Percentiles rank a stretch among this genome's conserved stretches.
Evolutionary conservation across 225 moss, liverwort and hornwort species (phyloP).

Genomic region (Ulota crispa): DNA sequence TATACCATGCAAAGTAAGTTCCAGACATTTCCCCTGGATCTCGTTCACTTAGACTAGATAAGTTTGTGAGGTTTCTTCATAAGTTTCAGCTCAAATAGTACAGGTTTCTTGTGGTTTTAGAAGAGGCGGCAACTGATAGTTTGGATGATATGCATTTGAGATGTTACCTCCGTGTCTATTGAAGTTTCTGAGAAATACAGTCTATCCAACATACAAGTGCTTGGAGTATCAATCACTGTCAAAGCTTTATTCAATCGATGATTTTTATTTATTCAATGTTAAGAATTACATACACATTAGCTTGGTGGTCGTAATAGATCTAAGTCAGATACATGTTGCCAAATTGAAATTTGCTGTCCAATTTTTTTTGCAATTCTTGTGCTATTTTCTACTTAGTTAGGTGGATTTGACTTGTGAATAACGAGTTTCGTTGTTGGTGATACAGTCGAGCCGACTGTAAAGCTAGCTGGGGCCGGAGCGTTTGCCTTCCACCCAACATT

Average conservation of each 20-base stretch:
- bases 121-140: not conserved
- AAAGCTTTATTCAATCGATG: not conserved
- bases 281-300: not conserved
- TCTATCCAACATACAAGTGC: not conserved
- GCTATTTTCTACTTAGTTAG: conserved; percentile 3
- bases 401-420: not conserved
- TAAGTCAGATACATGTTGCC: not conserved
- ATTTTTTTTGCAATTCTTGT: not conserved
- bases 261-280: not conserved
- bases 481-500: conserved; percentile 95
- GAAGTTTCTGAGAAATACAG: not conserved
- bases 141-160: not conserved
- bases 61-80: not conserved
- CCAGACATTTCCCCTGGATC: conserved; percentile 17
- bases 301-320: not conserved
- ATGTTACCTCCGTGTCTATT: not conserved
- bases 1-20: conserved; percentile 87
- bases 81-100: not conserved
- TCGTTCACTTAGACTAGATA: not conserved
- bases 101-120: not conserved
- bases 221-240: not conserved
- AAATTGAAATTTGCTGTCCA: not conserved
- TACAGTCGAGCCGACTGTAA: conserved; percentile 92
- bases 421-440: conserved; percentile 25
- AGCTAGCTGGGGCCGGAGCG: conserved; percentile 93